Evolutionary conservation across 768 basidiomycete genomes (phyloP), one percentile per base, ranked within the genome.

Genomic region (Gyrodon lividus): DNA sequence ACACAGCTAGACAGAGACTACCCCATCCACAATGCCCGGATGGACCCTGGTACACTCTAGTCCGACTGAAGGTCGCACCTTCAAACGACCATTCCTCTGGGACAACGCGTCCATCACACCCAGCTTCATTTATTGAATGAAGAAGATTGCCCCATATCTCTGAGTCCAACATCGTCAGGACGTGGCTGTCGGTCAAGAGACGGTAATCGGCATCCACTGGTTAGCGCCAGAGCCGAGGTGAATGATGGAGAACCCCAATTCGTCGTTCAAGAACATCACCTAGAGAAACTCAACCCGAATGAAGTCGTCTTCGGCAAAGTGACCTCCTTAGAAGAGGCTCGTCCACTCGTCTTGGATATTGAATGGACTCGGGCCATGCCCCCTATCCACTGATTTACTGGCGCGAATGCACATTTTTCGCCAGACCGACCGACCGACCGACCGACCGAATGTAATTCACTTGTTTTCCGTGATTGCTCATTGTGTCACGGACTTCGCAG

Each of bases 141-240:
- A 37, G 69, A 12, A 26, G 60, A 51, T 50, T 53, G 52, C 22
- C 48, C 65, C 30, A 62, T 31, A 66, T 71, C 51, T 59, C 64
- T 12, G 49, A 61, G 6, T 56, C 57, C 10, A 80, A 76, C 51
- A 58, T 83, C 34, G 30, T 41, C 1, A 62, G 65, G 24, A 70
- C 77, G 2, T 85, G 81, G 81, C 24, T 66, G 19, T 59, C 70
- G 10, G 61, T 79, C 19, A 84, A 84, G 61, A 66, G 63, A 23
- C 72, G 68, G 30, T n/a, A n/a, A n/a, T n/a, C n/a, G n/a, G n/a
- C 81, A 70, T 52, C 82, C 82, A 2, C 68, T 84, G 4, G 74
- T 79, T 12, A 78, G 72, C 4, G 72, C 76, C 6, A 64, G 50
- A 5, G 56, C 81, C n/a, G 66, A 70, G 41, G 66, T 69, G 40